phyloP scores from a whole-genome alignment of 1,284 basidiomycete genomes.

The Ustilago trichophora region DNA sequence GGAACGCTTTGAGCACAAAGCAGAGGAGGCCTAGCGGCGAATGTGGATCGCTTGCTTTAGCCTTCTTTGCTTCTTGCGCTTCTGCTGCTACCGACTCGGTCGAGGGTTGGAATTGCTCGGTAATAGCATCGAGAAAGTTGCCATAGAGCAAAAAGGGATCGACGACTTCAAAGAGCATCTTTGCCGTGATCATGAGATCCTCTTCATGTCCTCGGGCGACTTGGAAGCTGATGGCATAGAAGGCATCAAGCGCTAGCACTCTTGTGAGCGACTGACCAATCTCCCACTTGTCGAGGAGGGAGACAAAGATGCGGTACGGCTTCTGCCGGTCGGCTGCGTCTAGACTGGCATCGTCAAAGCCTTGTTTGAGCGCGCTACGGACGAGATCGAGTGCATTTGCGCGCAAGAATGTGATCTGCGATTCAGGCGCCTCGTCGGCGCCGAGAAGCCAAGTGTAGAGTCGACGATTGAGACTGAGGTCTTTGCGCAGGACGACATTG shows the following conservation, averaged over 20 bases:
- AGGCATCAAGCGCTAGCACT: slow-evolving; percentile 79
- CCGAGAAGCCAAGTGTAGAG: slow-evolving; percentile 91
- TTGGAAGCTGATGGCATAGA: slow-evolving; percentile 72
- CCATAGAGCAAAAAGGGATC: slow-evolving; percentile 90
- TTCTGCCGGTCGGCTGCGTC: slow-evolving; percentile 78
- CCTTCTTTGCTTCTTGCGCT: not conserved
- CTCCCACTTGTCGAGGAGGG: slow-evolving; percentile 95
- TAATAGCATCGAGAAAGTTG: slow-evolving; percentile 72
- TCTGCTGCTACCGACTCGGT: slow-evolving; percentile 36
- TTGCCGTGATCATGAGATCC: slow-evolving; percentile 83
- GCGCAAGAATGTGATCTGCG: slow-evolving; percentile 47
- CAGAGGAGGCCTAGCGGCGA: slow-evolving; percentile 67
- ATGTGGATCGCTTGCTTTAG: not conserved
- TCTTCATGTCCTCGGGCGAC: slow-evolving; percentile 74
- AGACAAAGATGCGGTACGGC: slow-evolving; percentile 95
- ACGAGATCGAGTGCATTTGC: slow-evolving; percentile 45
- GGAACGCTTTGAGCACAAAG: slow-evolving; percentile 78
- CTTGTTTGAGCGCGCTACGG: slow-evolving; percentile 41
- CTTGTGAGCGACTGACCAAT: slow-evolving; percentile 85
- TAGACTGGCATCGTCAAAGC: slow-evolving; percentile 16
- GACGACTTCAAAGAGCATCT: slow-evolving; percentile 88
- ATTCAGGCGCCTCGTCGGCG: slow-evolving; percentile 75
- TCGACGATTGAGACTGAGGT: slow-evolving; percentile 89
- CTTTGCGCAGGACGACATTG: slow-evolving; percentile 75
- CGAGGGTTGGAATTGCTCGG: slow-evolving; percentile 68